phyloP scores from a whole-genome alignment of 116 monocot genomes.

The Zostera marina region DNA sequence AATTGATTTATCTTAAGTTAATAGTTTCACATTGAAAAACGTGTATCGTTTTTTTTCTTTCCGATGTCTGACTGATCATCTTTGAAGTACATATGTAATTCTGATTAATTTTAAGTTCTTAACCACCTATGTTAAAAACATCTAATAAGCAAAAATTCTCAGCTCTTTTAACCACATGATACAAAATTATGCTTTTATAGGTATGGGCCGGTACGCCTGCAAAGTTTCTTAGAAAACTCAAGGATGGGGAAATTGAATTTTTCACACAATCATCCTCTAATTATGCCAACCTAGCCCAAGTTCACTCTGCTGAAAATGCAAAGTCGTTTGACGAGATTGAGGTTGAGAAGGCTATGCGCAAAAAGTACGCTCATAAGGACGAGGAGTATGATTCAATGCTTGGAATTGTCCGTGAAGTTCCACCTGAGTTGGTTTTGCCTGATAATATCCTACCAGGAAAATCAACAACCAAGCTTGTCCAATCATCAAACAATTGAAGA shows the following conservation, averaged over 20 bases:
- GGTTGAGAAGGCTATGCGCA: conserved; percentile 67
- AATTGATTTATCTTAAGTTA: too few relatives aligned
- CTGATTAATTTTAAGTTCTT: background rate
- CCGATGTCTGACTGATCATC: too few relatives aligned
- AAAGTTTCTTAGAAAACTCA: conserved; percentile 70
- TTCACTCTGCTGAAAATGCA: conserved; percentile 74
- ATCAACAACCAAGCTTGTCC: conserved; percentile 9
- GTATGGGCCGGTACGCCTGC: conserved; percentile 93
- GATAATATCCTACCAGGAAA: conserved; percentile 35
- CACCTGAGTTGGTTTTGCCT: conserved; percentile 56
- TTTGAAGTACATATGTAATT: too few relatives aligned
- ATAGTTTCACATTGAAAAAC: too few relatives aligned
- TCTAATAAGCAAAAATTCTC: background rate
- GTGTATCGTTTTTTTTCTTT: too few relatives aligned
- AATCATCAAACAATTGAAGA: background rate
- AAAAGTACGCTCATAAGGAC: conserved; percentile 55
- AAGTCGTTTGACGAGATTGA: conserved; percentile 72
- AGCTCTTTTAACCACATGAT: background rate
- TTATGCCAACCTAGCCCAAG: conserved; percentile 58
- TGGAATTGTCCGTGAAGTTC: conserved; percentile 49
- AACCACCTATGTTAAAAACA: background rate
- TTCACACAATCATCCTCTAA: conserved; percentile 60
- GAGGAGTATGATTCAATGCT: conserved; percentile 77
- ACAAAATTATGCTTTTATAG: conserved; percentile 15
- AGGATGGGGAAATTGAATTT: conserved; percentile 60